Evolutionary conservation across 768 basidiomycete genomes (phyloP), one percentile per base, ranked within the genome.

Genomic region (Xerocomus potaroensis): DNA sequence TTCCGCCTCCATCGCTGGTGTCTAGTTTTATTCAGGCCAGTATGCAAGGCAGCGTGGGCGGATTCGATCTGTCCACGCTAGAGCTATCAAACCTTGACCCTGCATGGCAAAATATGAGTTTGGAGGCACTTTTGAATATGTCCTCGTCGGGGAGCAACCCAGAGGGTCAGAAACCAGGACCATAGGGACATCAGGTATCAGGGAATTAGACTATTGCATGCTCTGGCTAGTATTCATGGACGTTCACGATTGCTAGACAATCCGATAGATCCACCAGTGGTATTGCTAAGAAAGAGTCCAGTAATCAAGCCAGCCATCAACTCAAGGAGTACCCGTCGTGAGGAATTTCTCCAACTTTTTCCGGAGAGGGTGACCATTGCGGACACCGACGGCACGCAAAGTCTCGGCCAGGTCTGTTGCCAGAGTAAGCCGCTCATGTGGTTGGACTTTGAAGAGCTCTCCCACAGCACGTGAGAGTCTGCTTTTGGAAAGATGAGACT

Each of bases 401-500:
- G 72, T 67, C 9, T 64, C 70, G 7, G 78, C 75, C 34, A 87
- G 70, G 47, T 75, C 79, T 32, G 61, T 64, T 26, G 75, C 78
- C 30, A 84, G 58, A 47, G 61, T 60, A 8, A 65, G 54, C 49
- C 69, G 72, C 52, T 80, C 78, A 45, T 74, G 69, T 4, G 69
- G 69, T 43, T 75, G 68, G 12, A 73, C 72, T 55, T 84, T 83
- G 37, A 87, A 67, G 23, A 87, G 64, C 47, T 78, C 77, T 59
- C 80, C 83, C 30, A 83, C 78, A 14, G 82, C 80, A 9, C 84
- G 78, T 50, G 83, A 80, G 19, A 89, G 69, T 33, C 86, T 76
- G 35, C 83, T 81, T 62, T 80, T 84, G 3, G 84, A 80, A 21
- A 65, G 51, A 47, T 50, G 41, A n/a, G 68, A 65, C 40, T 70